Base-by-base conservation (phyloP, 345 rosid genomes). In the Brassica nigra region DNA sequence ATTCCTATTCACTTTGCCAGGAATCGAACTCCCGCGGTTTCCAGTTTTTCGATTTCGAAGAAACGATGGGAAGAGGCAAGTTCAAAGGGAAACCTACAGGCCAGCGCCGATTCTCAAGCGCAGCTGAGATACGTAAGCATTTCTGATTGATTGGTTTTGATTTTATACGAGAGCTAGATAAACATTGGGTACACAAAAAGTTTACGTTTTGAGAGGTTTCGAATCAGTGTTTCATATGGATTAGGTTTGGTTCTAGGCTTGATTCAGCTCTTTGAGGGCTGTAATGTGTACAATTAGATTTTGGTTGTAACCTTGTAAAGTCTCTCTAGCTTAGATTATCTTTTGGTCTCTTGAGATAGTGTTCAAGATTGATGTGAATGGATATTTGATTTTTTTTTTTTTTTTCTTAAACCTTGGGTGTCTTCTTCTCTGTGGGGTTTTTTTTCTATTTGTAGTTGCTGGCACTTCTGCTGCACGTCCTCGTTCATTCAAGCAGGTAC, bases 381-480 rank as follows among this genome's bases (percentile, higher is more conserved):
- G 27, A 23, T 23, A 23, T 23, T 23, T 23, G 27, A 23, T 23
- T 23, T 23, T 23, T 23, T 23, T 23, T 23, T 23, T 23, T 23
- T 23, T 23, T 23, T 33, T 31, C 29, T 37, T 57, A 28, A 18
- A 3, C 62, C 42, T 2, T 47, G 49, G 11, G 9, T 68, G 52
- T 44, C 27, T n/a, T 6, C 20, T 14, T 42, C n/a, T 42, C 5
- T 42, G 49, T 42, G 44, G 44, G 10, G 2, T 8, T 8, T 8
- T 44, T 2, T 70, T 11, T 47, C 8, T 42, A 62, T 65, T 70
- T 89, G 85, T 87, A 95, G 97, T 86, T 88, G 92, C 97, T 27
- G 99, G 99, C 64, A 86, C 94, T 72, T 82, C 84, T 62, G 89
- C 99, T 70, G 74, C 78, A 15, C 95, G 99, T 29, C 97, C 99